phyloP scores from a whole-genome alignment of 129 eudicot genomes.

The Pittosporum tobira region DNA sequence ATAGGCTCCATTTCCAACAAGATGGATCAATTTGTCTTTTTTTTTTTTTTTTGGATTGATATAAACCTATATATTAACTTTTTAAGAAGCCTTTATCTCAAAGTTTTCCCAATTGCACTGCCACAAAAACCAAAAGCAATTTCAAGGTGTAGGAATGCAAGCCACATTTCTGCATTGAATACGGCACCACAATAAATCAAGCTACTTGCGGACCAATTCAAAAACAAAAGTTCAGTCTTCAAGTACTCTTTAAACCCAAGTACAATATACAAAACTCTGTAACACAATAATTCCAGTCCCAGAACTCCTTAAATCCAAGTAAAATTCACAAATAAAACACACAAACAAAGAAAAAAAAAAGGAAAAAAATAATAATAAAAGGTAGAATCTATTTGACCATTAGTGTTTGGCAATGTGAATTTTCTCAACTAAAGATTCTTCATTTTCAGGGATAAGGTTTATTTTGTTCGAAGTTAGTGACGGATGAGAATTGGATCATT shows the following conservation, averaged over 20 bases:
- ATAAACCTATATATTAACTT: not conserved
- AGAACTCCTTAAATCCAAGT: not conserved
- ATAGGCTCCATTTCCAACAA: constrained; percentile 57
- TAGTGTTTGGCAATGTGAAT: not conserved
- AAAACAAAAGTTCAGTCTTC: not conserved
- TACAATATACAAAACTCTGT: not conserved
- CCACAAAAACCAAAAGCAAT: not conserved
- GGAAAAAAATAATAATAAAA: too few relatives aligned
- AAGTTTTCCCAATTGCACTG: too few relatives aligned
- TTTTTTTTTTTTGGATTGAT: not conserved
- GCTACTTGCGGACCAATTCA: not conserved
- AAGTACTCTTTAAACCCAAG: too few relatives aligned
- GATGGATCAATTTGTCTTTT: not conserved
- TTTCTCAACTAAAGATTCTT: not conserved
- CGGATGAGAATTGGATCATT: not conserved
- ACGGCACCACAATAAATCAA: not conserved
- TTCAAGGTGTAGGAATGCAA: not conserved
- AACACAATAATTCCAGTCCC: not conserved
- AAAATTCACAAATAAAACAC: too few relatives aligned
- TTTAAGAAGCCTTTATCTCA: not conserved
- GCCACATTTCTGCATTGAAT: not conserved
- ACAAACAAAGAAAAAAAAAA: too few relatives aligned
- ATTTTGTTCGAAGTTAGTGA: not conserved
- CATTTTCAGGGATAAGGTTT: not conserved
- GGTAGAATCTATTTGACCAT: not conserved